Evolutionary conservation across 352 stramenopile species (phyloP), one percentile per base, ranked within the genome.

Genomic region (Globisporangium okanoganense): DNA sequence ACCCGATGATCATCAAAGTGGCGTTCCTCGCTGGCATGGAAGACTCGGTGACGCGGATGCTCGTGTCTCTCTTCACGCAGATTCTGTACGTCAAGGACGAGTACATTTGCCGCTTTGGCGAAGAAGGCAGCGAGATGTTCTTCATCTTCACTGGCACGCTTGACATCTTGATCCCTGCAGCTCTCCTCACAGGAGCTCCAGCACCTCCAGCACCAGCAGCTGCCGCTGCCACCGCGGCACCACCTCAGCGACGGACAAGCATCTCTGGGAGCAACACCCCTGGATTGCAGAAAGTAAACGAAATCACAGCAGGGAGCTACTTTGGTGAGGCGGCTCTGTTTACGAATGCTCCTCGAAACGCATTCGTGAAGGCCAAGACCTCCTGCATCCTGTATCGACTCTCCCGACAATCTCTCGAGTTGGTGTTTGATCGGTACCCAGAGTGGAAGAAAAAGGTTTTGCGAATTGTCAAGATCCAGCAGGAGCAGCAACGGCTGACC

Each of bases 1-100:
- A 85, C 24, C 69, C 79, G 1, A 88, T 88, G 77, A 80, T 88
- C 18, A 75, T 85, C 4, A 87, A 88, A 51, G 79, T 88, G 20
- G 74, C 76, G 14, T 88, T 86, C 56, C 75, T 88, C n/a, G 66
- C 76, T 2, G 73, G 70, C 18, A 81, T 79, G 76, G 72, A 79
- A 27, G 74, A 79, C 54, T 72, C 70, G 2, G 73, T 86, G 25
- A 85, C 75, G 38, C 64, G 76, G 3, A 83, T 85, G 76, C 71
- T 88, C 10, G 74, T 86, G 4, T 75, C 69, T 0, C 71, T 81
- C 22, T 82, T 88, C 53, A 83, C 70, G 5, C 78, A 88, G 65
- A 73, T 79, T 5, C 51, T 88, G 27, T 79, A 71, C 20, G 72
- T 83, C 16, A 78, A 82, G 29, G 74, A 85, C 44, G 73, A 88